These are phyloP conservation scores for Fusarium pininemorale DNA, from an alignment of 2,329 filamentous ascomycete species.

Conservation along the genomic window DNA sequence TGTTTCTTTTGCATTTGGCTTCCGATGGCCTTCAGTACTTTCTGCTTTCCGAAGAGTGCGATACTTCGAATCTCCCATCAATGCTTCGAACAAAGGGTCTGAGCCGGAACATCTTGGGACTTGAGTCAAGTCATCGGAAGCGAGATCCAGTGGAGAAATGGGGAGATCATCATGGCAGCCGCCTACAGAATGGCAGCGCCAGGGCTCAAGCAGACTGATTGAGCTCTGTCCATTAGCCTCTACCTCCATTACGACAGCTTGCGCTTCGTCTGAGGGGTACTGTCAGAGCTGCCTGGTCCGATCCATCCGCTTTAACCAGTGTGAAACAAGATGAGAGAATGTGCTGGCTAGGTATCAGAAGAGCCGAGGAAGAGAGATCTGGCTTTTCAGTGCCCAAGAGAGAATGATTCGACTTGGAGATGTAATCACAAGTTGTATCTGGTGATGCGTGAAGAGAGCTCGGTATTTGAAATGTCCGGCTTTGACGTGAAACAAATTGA, in stretches of 20 bases:
- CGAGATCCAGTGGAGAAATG: conserved; percentile 28
- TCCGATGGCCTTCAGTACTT: neutral
- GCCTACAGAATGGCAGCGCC: conserved; percentile 30
- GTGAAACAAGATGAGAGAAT: neutral
- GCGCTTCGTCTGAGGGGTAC: conserved; percentile 32
- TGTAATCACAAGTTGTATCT: conserved; percentile 17
- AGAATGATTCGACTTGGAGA: conserved; percentile 8
- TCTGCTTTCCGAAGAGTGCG: neutral
- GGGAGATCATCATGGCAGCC: conserved; percentile 37
- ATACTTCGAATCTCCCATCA: conserved; percentile 25
- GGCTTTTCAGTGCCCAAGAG: neutral
- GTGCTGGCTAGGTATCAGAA: neutral
- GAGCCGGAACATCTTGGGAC: conserved; percentile 36
- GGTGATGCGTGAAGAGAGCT: conserved; percentile 16
- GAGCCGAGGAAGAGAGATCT: neutral
- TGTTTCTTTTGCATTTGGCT: neutral
- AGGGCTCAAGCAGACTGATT: conserved; percentile 38
- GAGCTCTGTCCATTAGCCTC: conserved; percentile 38
- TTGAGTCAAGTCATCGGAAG: conserved; percentile 26
- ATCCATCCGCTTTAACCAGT: conserved; percentile 36
- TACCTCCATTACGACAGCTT: conserved; percentile 42
- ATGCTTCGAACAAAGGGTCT: conserved; percentile 33
- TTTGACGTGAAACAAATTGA: neutral
- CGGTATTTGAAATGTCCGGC: neutral
- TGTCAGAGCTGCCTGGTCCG: conserved; percentile 30